Conservation (phyloP, 1,139 yeast species). For the Yamadazyma oceani region DNA sequence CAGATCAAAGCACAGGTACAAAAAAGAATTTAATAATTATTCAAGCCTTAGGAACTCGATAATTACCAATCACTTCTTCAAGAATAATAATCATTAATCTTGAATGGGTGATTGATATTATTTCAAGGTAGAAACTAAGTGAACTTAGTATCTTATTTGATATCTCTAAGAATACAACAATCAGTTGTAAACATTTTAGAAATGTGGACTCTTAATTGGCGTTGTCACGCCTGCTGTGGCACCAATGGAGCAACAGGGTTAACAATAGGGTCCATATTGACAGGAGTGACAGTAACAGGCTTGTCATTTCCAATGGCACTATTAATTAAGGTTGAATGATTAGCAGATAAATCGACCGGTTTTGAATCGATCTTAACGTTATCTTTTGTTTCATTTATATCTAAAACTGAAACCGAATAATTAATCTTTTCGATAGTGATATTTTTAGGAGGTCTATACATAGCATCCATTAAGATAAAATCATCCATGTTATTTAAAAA, state of each 20-base stretch:
- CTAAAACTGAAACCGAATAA: conserved; percentile 10
- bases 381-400: conserved; percentile 2
- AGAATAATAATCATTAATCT: too few relatives aligned
- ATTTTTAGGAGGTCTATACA: conserved; percentile 19
- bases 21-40: conserved; percentile 5
- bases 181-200: not conserved
- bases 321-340: too few relatives aligned
- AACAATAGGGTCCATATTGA: not conserved
- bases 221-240: conserved; percentile 16
- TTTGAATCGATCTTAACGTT: conserved; percentile 1
- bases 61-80: conserved; percentile 1
- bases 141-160: conserved; percentile 12
- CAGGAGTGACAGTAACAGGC: not conserved
- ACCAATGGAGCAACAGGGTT: conserved; percentile 9
- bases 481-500: conserved; percentile 13
- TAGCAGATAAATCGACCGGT: not conserved
- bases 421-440: conserved; percentile 13
- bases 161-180: conserved; percentile 6
- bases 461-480: conserved; percentile 20
- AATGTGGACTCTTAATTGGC: conserved; percentile 4
- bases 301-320: not conserved
- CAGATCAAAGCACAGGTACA: not conserved
- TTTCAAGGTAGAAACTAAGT: conserved; percentile 12
- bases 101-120: conserved; percentile 10
- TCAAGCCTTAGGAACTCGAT: not conserved